phyloP scores from a whole-genome alignment of 768 basidiomycete genomes.

The Gymnopilus junonius region DNA sequence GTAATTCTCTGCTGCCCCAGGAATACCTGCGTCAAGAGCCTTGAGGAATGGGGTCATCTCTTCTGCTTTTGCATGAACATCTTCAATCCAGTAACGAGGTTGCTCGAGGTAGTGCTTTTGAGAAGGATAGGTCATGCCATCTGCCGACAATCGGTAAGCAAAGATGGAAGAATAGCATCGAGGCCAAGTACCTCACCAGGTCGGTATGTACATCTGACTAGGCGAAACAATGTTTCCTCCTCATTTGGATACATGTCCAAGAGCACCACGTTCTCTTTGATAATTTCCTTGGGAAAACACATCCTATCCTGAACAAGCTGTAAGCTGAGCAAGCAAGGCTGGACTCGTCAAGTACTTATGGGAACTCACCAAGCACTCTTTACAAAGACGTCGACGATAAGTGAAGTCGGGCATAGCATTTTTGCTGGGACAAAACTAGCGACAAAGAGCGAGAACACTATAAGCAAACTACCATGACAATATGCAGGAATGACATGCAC shows the following conservation, averaged over 20 bases:
- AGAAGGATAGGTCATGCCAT: background rate
- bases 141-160: background rate
- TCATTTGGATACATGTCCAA: background rate
- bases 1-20: background rate
- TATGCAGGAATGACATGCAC: background rate
- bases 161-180: background rate
- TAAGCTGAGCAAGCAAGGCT: background rate
- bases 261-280: background rate
- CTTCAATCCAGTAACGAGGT: background rate
- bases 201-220: slow-evolving; percentile 3
- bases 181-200: background rate
- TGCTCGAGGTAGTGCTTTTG: background rate
- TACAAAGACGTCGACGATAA: slow-evolving; percentile 1
- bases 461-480: background rate
- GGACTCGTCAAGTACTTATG: background rate
- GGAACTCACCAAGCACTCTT: background rate
- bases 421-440: background rate
- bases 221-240: background rate
- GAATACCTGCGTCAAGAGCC: background rate
- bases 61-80: background rate
- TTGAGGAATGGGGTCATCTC: background rate
- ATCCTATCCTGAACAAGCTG: background rate
- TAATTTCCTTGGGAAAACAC: background rate
- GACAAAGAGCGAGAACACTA: background rate
- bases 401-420: slow-evolving; percentile 9